Evolutionary conservation across 495 filamentous ascomycete genomes (phyloP).

Genomic region (Aspergillus sclerotioniger): DNA sequence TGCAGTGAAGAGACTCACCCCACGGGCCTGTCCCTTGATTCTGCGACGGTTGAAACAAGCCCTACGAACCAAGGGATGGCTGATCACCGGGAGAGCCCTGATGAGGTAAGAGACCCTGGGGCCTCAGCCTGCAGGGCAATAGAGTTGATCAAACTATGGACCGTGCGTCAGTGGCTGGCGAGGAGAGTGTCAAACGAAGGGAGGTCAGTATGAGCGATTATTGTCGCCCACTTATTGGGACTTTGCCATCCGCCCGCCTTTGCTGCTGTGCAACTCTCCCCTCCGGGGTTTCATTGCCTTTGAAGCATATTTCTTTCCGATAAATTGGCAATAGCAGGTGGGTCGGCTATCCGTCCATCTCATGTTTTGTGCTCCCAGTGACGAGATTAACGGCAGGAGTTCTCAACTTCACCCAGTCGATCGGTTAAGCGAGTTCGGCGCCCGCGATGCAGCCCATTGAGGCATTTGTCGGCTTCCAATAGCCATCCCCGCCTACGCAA

Average conservation of each 20-base stretch:
- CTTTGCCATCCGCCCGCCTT: background rate
- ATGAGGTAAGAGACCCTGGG: background rate
- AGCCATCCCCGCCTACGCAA: conserved; percentile 3
- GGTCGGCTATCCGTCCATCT: background rate
- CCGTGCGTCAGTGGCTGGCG: conserved; percentile 6
- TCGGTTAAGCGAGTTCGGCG: background rate
- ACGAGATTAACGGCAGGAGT: background rate
- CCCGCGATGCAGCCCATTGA: conserved; percentile 1
- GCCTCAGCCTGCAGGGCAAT: background rate
- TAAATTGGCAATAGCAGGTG: background rate
- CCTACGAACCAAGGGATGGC: background rate
- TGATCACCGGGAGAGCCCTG: background rate
- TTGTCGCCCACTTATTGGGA: background rate
- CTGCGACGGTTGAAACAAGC: background rate
- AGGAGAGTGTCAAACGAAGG: background rate
- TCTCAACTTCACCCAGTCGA: background rate
- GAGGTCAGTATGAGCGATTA: conserved; percentile 6
- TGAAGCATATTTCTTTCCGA: background rate
- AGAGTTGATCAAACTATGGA: conserved; percentile 5
- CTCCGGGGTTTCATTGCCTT: background rate
- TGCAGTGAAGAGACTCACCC: background rate
- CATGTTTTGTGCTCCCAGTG: background rate
- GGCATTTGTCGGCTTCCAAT: conserved; percentile 6
- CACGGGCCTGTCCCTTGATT: background rate
- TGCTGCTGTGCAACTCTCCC: background rate